These are phyloP conservation scores for Sodiomyces alkalinus DNA, from an alignment of 2,329 filamentous ascomycete genomes.

Conservation along the genomic window DNA sequence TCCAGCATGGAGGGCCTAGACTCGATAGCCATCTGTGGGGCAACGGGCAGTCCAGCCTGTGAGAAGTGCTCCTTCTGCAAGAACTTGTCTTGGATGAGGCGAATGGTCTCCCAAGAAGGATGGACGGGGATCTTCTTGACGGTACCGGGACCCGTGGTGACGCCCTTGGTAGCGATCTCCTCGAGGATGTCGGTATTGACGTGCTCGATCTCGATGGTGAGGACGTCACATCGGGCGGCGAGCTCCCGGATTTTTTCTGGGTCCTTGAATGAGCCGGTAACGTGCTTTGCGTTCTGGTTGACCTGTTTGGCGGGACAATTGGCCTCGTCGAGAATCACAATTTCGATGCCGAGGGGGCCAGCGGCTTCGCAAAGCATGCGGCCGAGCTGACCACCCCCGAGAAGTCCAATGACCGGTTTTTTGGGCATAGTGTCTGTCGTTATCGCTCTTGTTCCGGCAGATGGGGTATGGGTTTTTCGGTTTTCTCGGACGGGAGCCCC, in stretches of 20 bases:
- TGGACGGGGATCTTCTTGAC: slow-evolving; percentile 47
- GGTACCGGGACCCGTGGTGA: slow-evolving; percentile 30
- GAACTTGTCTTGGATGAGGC: slow-evolving; percentile 88
- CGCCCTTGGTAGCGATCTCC: slow-evolving; percentile 55
- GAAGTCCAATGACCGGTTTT: slow-evolving; percentile 31
- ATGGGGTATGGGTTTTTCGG: no score
- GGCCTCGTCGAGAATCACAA: slow-evolving; percentile 65
- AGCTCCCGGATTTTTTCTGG: slow-evolving; percentile 62
- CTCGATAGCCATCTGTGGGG: slow-evolving; percentile 52
- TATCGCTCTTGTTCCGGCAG: no score
- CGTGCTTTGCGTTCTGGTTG: slow-evolving; percentile 57
- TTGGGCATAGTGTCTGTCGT: slow-evolving; percentile 15
- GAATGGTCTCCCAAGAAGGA: slow-evolving; percentile 73
- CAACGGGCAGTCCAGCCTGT: slow-evolving; percentile 53
- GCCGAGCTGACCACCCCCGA: slow-evolving; percentile 61
- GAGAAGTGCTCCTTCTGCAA: slow-evolving; percentile 71
- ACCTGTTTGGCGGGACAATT: slow-evolving; percentile 75
- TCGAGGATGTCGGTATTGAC: slow-evolving; percentile 82
- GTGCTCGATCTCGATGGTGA: slow-evolving; percentile 93
- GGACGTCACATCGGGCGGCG: slow-evolving; percentile 60
- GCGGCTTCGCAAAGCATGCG: slow-evolving; percentile 92
- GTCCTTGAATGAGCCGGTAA: slow-evolving; percentile 81
- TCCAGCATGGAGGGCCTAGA: slow-evolving; percentile 34
- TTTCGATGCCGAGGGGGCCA: slow-evolving; percentile 53
- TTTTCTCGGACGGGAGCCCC: no score